Evolutionary conservation across 2,329 filamentous ascomycete genomes (phyloP), one percentile per base, ranked within the genome.

Genomic region (Calonectria pteridis): DNA sequence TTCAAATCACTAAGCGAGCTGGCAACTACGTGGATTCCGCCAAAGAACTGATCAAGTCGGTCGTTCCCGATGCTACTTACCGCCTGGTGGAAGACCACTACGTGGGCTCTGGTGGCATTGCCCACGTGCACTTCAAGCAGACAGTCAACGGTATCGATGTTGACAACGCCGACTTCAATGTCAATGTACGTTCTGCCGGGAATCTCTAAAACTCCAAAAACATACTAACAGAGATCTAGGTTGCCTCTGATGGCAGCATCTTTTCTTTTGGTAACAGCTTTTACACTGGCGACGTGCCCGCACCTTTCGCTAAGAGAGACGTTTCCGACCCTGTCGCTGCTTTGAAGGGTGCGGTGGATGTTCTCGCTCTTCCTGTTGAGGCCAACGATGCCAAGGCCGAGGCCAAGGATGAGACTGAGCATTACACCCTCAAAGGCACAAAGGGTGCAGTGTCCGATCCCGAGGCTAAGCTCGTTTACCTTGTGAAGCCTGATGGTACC

Each of bases 111-210:
- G 91, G 90, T 68, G 89, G 90, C 11, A 84, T 92, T 73, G 85
- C 85, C 0, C 90, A 92, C 77, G 89, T 91, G 75, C 87, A 91
- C 80, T 90, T 92, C 79, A 90, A 89, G 82, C 91, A 92, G 82
- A 91, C 89, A 0, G 83, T 85, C 9, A 88, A 91, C 68, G 90
- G 88, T 1, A 80, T 92, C 29, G 90, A 92, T 73, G 87, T 92
- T 73, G 90, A 91, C 77, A 92, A 92, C 77, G 89, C 88, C 1
- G 89, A 91, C 78, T 90, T 91, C 77, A 91, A 91, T 66, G 88
- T 92, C 62, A 92, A 92, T 75, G 89, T 91, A 77, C 83, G 89
- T 84, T 7, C 16, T n/a, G 0, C 1, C 5, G 3, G 3, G 9
- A 4, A 5, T 3, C 16, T 20, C 10, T 0, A 0, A 0, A 3